Conservation (phyloP, 768 basidiomycete genomes). For the Rhodotorula taiwanensis region DNA sequence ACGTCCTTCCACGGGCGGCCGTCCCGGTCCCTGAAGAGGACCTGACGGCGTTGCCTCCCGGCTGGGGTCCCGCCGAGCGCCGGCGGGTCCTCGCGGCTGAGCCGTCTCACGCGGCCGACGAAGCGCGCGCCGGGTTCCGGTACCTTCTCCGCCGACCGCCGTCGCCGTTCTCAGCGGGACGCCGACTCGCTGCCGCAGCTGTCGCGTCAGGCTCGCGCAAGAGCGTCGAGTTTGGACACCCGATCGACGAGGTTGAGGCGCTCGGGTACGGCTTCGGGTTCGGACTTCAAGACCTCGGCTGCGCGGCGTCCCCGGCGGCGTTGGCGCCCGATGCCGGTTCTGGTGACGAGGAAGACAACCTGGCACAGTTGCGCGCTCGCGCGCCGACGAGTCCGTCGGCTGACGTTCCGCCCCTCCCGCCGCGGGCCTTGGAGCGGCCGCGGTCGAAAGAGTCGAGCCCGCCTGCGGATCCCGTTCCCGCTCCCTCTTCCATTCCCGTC, state of each 20-base stretch:
- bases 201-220: not conserved
- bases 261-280: not conserved
- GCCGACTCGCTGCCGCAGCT: not conserved
- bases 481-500: no score
- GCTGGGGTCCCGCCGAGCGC: conserved; percentile 25
- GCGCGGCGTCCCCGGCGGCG: not conserved
- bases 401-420: not conserved
- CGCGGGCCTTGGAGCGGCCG: not conserved
- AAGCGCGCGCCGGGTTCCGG: conserved; percentile 6
- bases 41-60: conserved; percentile 1
- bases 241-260: conserved; percentile 4
- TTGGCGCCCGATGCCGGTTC: no score
- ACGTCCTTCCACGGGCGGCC: conserved; percentile 6
- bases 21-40: not conserved
- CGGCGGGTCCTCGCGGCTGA: conserved; percentile 21
- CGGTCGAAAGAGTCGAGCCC: no score
- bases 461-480: no score
- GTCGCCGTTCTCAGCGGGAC: not conserved
- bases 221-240: not conserved
- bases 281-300: not conserved
- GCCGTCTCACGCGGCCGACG: conserved; percentile 28
- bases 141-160: not conserved
- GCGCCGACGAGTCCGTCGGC: conserved; percentile 2
- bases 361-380: not conserved
- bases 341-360: no score